Evolutionary conservation across 2,329 filamentous ascomycete genomes (phyloP), one percentile per base, ranked within the genome.

Genomic region (Aspergillus fructus): DNA sequence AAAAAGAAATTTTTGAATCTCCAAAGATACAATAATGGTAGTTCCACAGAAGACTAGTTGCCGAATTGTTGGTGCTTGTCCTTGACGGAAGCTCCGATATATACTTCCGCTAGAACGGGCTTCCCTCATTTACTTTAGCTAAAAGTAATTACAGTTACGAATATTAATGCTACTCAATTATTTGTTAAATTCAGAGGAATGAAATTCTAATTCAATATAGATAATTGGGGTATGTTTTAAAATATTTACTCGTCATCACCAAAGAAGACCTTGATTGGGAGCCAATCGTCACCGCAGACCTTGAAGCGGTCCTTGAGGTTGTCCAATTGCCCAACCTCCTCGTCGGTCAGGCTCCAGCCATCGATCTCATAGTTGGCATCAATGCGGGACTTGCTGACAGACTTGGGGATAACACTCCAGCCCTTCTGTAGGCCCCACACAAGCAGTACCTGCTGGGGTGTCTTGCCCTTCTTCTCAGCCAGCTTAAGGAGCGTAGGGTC

Each of bases 331-430:
- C 83, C 80, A 50, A 93, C 74, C 78, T 96, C 91, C 47, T 90
- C 89, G 3, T 83, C 82, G 3, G 83, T 87, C 74, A 96, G 77
- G 58, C 84, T 79, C 85, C 87, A 93, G 53, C 88, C 89, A 73
- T 92, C 85, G 52, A 90, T 80, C 72, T 89, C 84, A 66, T 86
- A 90, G 81, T 96, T 96, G 61, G 79, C 84, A 75, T 89, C 81
- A 68, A 96, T 92, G 42, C 91, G 84, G 53, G 80, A 80, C 64
- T 86, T 83, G 64, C 85, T 92, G 58, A 93, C 89, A 52, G 85
- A 89, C 83, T 96, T 96, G 68, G 91, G 91, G 67, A 96, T 91
- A 52, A 96, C 90, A 63, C 85, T 89, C 80, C 88, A 91, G 58
- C 89, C 90, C 71, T 91, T 87, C 73, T 89, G 85, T 55, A 96